Evolutionary conservation across 176 grass and related monocot species (phyloP), one percentile per base, ranked within the genome.

Genomic region (Elymus sibiricus): DNA sequence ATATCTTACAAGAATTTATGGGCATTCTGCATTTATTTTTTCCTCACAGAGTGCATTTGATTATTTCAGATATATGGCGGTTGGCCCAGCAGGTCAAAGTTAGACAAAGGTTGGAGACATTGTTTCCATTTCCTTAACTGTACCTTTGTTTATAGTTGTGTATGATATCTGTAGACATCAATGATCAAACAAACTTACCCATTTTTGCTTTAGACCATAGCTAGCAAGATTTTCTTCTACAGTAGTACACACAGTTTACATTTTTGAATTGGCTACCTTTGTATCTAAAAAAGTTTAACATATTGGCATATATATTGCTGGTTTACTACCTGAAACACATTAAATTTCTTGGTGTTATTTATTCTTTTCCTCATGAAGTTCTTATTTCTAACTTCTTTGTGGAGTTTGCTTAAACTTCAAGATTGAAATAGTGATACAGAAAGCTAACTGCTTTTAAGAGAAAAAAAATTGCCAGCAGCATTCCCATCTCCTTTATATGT

Each of bases 71-170:
- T 89, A 95, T 97, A 64, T 95, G 90, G 92, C 85, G 81, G 82
- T 89, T 97, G 70, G 95, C 92, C 27, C 89, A 91, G 60, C 79
- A 95, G 74, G 90, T 97, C n/a, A 97, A 97, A 91, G 92, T 95
- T 71, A 97, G 95, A 62, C 95, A 97, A 95, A 93, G 95, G 95
- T 97, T 90, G 88, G 59, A 62, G 87, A 53, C 64, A 24, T 75
- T 82, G 19, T 72, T 74, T 38, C 5, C 31, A 44, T 15, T 29
- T 42, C 25, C 12, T 42, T 37, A 11, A 2, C 8, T 74, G 26
- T 26, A 63, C 31, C 29, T 49, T 79, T 34, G 66, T 73, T 72
- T 63, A 17, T 66, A 67, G 22, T 38, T 59, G 28, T 25, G 10
- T 21, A 10, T 69, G 17, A 31, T 34, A 11, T 64, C 42, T 84